These are phyloP conservation scores for Clavariopsis aquatica DNA, from an alignment of 495 filamentous ascomycete genomes.

Conservation along the genomic window DNA sequence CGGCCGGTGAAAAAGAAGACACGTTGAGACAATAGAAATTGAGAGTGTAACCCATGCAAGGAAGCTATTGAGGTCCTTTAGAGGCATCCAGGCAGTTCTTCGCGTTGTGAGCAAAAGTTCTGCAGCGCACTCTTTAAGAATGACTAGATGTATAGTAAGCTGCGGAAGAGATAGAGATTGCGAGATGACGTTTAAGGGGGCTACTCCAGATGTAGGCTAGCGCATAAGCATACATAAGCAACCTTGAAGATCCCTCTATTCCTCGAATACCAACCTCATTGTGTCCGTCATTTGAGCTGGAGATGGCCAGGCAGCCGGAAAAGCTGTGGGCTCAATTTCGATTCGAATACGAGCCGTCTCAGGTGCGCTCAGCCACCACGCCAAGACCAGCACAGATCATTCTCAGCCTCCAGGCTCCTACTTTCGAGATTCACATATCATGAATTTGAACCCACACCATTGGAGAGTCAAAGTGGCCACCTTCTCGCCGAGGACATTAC, in stretches of 20 bases:
- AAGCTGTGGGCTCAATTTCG: not conserved
- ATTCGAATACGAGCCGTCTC: not conserved
- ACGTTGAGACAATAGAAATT: not conserved
- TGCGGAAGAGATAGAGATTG: too few species aligned
- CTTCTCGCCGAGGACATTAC: not conserved
- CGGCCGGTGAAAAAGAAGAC: too few species aligned
- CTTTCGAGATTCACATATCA: not conserved
- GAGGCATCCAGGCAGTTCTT: too few species aligned
- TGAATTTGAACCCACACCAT: not conserved
- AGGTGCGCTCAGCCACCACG: slow-evolving; percentile 5
- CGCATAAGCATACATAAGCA: too few species aligned
- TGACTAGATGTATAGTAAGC: too few species aligned
- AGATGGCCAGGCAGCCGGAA: not conserved
- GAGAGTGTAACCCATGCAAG: not conserved
- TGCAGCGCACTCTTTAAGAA: too few species aligned
- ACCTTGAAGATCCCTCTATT: too few species aligned
- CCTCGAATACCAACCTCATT: not conserved
- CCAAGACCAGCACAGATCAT: not conserved
- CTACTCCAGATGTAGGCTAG: too few species aligned
- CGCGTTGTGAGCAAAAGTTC: too few species aligned
- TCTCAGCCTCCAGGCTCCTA: slow-evolving; percentile 7
- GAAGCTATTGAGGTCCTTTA: too few species aligned
- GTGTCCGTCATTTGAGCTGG: not conserved
- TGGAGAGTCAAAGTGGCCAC: not conserved
- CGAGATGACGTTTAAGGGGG: too few species aligned